Evolutionary conservation across 1,139 yeast species (phyloP), one percentile per base, ranked within the genome.

Genomic region (Scheffersomyces segobiensis): DNA sequence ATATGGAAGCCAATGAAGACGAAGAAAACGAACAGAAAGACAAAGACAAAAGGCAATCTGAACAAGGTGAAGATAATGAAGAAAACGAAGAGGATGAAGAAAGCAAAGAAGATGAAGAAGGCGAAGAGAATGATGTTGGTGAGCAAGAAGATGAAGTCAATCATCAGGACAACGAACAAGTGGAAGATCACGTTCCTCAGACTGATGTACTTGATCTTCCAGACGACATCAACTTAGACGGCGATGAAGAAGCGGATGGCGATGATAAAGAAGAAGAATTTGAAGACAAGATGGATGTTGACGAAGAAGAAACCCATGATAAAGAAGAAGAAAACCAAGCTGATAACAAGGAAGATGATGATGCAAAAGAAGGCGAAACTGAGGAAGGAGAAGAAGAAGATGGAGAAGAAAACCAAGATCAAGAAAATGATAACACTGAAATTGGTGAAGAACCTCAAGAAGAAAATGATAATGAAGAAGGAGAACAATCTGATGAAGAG

Each of bases 201-300:
- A 83, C 88, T 18, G 97, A 92, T 60, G 87, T 91, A 4, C 77
- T 92, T 65, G 96, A 91, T 49, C 78, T 92, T 49, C 97, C 97
- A 0, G 98, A 93, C 51, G 96, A 93, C 63, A 85, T 93, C 80
- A 86, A 91, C 62, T 79, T 91, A 52, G 97, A 91, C 69, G 86
- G 86, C 18, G 90, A 81, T 50, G 87, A 83, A 26, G 91, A 86
- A n/a, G 85, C 80, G 1, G 84, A 79, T 17, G 84, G 79, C 0
- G 79, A 75, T 0, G 81, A 74, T 1, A 76, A 73, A 7, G 71
- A 66, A 21, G 74, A 68, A n/a, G 77, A 75, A 12, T 60, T 63
- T 26, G 71, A 71, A 32, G 78, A 76, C 59, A 74, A 73, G 47
- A 73, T 69, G 60, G 62, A 57, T 46, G 58, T 55, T 62, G 62